Evolutionary conservation across 768 basidiomycete genomes (phyloP).

Genomic region (Auricularia heimuer): DNA sequence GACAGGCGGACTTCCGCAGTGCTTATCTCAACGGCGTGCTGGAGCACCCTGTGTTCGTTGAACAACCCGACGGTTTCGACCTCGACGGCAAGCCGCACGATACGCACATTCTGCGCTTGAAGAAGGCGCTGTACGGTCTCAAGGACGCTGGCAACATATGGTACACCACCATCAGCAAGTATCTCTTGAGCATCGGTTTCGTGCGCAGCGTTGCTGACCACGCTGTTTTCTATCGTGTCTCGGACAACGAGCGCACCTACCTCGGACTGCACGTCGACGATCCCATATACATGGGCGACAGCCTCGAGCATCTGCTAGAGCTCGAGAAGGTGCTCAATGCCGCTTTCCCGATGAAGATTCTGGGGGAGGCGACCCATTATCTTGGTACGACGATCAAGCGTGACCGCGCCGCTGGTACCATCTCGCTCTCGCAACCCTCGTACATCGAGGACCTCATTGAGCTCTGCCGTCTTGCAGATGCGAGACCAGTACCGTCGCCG

Average conservation of each 20-base stretch:
- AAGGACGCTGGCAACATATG: slow-evolving; percentile 26
- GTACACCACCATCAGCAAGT: slow-evolving; percentile 24
- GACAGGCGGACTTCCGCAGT: slow-evolving; percentile 32
- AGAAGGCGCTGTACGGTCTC: slow-evolving; percentile 26
- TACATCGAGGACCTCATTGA: too few relatives aligned
- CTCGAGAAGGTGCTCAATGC: background rate
- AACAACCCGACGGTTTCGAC: slow-evolving; percentile 22
- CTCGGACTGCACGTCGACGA: slow-evolving; percentile 30
- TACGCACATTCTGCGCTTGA: slow-evolving; percentile 11
- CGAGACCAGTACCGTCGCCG: too few relatives aligned
- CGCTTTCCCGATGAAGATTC: slow-evolving; percentile 5
- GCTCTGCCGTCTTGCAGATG: too few relatives aligned
- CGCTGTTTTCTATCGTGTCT: slow-evolving; percentile 23
- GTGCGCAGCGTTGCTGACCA: slow-evolving; percentile 19
- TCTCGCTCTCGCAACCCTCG: slow-evolving; percentile 7
- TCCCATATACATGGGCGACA: slow-evolving; percentile 4
- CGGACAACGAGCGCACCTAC: slow-evolving; percentile 9
- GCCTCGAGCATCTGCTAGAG: background rate
- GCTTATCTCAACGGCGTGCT: slow-evolving; percentile 27
- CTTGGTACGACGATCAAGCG: slow-evolving; percentile 5
- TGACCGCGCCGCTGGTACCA: slow-evolving; percentile 4
- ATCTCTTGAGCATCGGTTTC: slow-evolving; percentile 24
- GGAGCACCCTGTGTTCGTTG: slow-evolving; percentile 26
- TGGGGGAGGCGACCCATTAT: slow-evolving; percentile 10
- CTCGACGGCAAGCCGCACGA: slow-evolving; percentile 9